Conservation (phyloP, 176 grass and related monocot genomes). For the Oryza rufipogon region DNA sequence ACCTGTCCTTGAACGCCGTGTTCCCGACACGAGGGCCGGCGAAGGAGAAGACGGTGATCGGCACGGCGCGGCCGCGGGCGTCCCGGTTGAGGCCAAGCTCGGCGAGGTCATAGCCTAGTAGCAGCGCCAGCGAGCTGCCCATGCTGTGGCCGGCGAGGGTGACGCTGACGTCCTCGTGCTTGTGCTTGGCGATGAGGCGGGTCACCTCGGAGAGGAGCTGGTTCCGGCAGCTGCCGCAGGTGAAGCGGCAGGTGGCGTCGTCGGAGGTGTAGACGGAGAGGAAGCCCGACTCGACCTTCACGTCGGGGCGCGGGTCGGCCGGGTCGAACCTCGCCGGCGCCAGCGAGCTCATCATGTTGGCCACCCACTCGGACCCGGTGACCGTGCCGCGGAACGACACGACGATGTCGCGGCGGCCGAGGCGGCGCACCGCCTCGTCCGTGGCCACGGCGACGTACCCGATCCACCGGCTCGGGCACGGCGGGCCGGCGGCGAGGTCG, state of each 20-base stretch:
- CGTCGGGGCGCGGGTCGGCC: slow-evolving; percentile 51
- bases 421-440: slow-evolving; percentile 28
- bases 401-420: slow-evolving; percentile 67
- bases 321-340: slow-evolving; percentile 69
- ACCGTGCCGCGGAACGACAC: slow-evolving; percentile 80
- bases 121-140: slow-evolving; percentile 81
- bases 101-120: slow-evolving; percentile 71
- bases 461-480: slow-evolving; percentile 77
- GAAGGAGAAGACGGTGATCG: slow-evolving; percentile 77
- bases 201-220: slow-evolving; percentile 71
- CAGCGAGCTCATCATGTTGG: slow-evolving; percentile 84
- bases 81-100: slow-evolving; percentile 64
- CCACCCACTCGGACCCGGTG: slow-evolving; percentile 67
- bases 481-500: slow-evolving; percentile 23
- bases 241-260: slow-evolving; percentile 52
- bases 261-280: slow-evolving; percentile 75
- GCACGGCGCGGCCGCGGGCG: slow-evolving; percentile 17
- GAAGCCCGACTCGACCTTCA: slow-evolving; percentile 79
- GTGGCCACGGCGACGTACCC: slow-evolving; percentile 67
- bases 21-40: slow-evolving; percentile 73
- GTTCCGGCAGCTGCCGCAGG: slow-evolving; percentile 66
- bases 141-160: slow-evolving; percentile 79
- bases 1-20: slow-evolving; percentile 66
- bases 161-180: slow-evolving; percentile 67
- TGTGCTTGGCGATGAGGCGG: slow-evolving; percentile 45